Evolutionary conservation across 768 basidiomycete species (phyloP).

Genomic region (Hygrocybe punicea): DNA sequence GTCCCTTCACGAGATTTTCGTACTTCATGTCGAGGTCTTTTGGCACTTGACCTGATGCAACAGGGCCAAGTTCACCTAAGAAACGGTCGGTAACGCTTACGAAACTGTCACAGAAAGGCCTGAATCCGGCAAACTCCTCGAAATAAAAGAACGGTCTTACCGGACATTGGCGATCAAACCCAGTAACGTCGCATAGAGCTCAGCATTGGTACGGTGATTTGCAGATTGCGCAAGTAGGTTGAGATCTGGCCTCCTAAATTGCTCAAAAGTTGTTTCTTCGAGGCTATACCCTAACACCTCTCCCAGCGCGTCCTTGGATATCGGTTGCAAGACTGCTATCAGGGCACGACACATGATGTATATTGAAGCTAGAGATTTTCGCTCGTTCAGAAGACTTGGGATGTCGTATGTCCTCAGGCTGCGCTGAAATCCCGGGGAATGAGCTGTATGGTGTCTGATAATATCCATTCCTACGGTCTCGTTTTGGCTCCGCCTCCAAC

Average conservation of each 20-base stretch:
- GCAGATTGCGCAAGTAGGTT: constrained; percentile 62
- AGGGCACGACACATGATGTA: constrained; percentile 90
- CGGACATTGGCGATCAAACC: constrained; percentile 79
- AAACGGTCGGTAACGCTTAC: constrained; percentile 92
- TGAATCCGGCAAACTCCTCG: background rate
- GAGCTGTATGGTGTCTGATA: constrained; percentile 47
- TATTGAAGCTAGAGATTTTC: constrained; percentile 76
- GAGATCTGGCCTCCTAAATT: constrained; percentile 68
- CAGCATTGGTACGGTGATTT: constrained; percentile 78
- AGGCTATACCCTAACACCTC: constrained; percentile 73
- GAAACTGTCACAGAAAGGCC: constrained; percentile 52
- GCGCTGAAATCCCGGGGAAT: constrained; percentile 35
- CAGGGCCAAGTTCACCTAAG: constrained; percentile 69
- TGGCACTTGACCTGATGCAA: constrained; percentile 68
- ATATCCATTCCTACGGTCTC: constrained; percentile 55
- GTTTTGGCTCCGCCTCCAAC: constrained; percentile 78
- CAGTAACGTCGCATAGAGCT: constrained; percentile 78
- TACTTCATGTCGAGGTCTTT: constrained; percentile 80
- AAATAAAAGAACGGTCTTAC: constrained; percentile 40
- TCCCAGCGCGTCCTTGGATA: constrained; percentile 74
- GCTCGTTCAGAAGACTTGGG: constrained; percentile 56
- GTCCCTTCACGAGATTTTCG: constrained; percentile 78
- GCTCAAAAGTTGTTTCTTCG: constrained; percentile 88
- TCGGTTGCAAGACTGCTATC: constrained; percentile 67
- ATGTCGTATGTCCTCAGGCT: constrained; percentile 45